Evolutionary conservation across 768 basidiomycete species (phyloP).

Genomic region (Termitomyces sp.): DNA sequence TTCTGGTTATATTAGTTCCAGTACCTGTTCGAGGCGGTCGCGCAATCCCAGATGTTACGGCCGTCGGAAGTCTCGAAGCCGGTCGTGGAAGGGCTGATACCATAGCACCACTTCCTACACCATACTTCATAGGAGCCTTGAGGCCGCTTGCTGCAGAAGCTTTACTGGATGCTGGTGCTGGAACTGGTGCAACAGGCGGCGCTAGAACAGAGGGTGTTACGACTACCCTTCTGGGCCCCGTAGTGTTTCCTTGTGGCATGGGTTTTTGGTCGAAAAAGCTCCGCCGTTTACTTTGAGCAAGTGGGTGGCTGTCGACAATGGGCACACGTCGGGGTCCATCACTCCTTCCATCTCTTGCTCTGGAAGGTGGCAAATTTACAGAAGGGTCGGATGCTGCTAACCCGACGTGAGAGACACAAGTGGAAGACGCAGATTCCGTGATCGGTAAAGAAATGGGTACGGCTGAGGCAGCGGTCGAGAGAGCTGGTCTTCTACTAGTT

Average conservation of each 20-base stretch:
- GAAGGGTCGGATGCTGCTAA: conserved; percentile 1
- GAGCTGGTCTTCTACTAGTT: conserved; percentile 1
- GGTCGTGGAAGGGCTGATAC: conserved; percentile 16
- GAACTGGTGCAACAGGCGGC: neutral
- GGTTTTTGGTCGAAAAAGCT: conserved; percentile 1
- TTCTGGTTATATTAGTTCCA: neutral
- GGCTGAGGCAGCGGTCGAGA: neutral
- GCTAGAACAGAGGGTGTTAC: conserved; percentile 5
- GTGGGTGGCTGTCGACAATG: conserved; percentile 13
- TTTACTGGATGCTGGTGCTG: conserved; percentile 6
- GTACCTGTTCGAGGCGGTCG: conserved; percentile 7
- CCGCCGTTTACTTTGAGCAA: neutral
- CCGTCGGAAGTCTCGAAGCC: conserved; percentile 11
- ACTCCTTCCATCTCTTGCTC: conserved; percentile 7
- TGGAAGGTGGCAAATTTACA: neutral
- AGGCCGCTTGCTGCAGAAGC: conserved; percentile 8
- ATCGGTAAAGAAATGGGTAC: neutral
- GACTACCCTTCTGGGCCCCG: conserved; percentile 14
- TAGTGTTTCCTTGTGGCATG: conserved; percentile 1
- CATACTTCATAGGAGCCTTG: conserved; percentile 12
- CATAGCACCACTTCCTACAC: neutral
- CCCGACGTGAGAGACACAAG: neutral
- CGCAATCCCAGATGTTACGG: conserved; percentile 7
- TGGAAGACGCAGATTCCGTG: neutral
- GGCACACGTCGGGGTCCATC: conserved; percentile 34